These are phyloP conservation scores for Purshia tridentata DNA, from an alignment of 306 rosid species.

Conservation along the genomic window DNA sequence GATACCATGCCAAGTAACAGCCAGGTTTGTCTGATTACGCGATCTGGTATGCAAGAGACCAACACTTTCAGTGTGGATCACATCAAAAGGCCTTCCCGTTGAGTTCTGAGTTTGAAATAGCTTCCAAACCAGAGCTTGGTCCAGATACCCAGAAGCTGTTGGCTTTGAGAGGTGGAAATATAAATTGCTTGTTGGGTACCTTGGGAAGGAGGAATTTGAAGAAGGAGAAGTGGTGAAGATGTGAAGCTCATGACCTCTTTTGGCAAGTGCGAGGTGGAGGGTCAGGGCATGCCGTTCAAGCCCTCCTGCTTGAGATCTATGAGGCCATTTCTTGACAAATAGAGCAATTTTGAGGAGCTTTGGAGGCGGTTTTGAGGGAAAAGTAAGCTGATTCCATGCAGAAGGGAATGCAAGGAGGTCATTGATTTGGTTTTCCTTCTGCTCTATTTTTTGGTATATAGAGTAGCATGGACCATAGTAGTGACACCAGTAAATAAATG, in stretches of 20 bases:
- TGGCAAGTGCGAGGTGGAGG: constrained; percentile 68
- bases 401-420: constrained; percentile 55
- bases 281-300: constrained; percentile 78
- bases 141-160: constrained; percentile 61
- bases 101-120: constrained; percentile 62
- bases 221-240: constrained; percentile 55
- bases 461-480: constrained; percentile 36
- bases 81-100: constrained; percentile 49
- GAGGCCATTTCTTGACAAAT: constrained; percentile 82
- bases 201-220: constrained; percentile 31
- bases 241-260: constrained; percentile 73
- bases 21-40: constrained; percentile 39
- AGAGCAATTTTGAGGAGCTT: constrained; percentile 61
- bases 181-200: constrained; percentile 31
- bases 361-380: constrained; percentile 43
- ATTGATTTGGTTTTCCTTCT: constrained; percentile 31
- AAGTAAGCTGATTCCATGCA: constrained; percentile 59
- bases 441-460: constrained; percentile 35
- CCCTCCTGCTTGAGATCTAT: constrained; percentile 59
- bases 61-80: constrained; percentile 66
- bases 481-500: constrained; percentile 47
- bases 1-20: constrained; percentile 71
- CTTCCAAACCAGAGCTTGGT: constrained; percentile 62
- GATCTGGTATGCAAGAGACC: constrained; percentile 60
- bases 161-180: constrained; percentile 66